phyloP scores from a whole-genome alignment of 805 yeast genomes.

The Cyberlindnera japonica region DNA sequence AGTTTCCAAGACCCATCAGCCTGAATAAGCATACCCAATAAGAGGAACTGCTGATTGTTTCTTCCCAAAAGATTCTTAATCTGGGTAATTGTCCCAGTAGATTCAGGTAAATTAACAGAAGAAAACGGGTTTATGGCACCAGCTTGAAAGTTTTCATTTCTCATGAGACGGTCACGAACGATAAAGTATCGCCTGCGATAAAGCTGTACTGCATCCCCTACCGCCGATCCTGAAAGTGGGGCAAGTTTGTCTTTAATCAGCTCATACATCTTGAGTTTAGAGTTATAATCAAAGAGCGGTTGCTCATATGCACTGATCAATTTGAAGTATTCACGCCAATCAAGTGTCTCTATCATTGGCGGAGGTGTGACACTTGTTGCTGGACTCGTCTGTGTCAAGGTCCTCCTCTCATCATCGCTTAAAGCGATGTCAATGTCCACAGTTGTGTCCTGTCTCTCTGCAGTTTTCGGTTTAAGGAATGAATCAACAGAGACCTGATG shows the following conservation, averaged over 20 bases:
- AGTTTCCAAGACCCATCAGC: constrained; percentile 68
- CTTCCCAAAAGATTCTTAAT: constrained; percentile 86
- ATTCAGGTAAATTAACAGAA: constrained; percentile 23
- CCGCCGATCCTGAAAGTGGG: constrained; percentile 27
- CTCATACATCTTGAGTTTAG: constrained; percentile 57
- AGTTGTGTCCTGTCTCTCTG: constrained; percentile 10
- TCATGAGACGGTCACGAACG: constrained; percentile 62
- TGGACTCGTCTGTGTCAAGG: constrained; percentile 19
- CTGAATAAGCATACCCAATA: constrained; percentile 71
- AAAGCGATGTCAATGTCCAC: constrained; percentile 11
- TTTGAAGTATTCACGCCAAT: constrained; percentile 73
- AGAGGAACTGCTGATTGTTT: constrained; percentile 66
- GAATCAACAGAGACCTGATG: constrained; percentile 15
- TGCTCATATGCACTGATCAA: constrained; percentile 61
- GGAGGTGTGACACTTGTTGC: constrained; percentile 28
- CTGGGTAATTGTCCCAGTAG: constrained; percentile 46
- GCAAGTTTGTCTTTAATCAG: constrained; percentile 25
- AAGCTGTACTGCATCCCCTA: constrained; percentile 34
- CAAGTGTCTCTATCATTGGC: constrained; percentile 32
- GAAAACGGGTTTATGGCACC: constrained; percentile 32
- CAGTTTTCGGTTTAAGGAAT: constrained; percentile 6
- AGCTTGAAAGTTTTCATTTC: constrained; percentile 71
- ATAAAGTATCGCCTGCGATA: constrained; percentile 57
- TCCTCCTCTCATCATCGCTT: constrained; percentile 16
- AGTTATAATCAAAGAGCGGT: constrained; percentile 62